Percentiles rank a stretch among this genome's conserved stretches.
Conservation (phyloP, 1,284 basidiomycete genomes). For the Ustilago vetiveriae region DNA sequence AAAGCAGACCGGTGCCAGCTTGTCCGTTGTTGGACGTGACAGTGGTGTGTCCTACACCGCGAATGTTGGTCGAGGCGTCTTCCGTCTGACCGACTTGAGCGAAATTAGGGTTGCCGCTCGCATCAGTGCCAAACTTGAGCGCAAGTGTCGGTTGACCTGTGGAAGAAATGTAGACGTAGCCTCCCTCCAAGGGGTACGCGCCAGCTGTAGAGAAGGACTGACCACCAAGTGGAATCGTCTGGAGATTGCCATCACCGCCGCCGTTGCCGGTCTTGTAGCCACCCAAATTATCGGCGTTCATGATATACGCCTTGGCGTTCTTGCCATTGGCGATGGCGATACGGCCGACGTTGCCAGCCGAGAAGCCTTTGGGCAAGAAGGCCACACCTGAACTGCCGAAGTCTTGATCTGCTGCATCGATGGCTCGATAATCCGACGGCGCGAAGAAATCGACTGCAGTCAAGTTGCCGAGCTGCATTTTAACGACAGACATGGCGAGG, state of each 20-base stretch:
- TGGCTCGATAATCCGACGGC: slow-evolving; percentile 14
- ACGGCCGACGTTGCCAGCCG: slow-evolving; percentile 3
- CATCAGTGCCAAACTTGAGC: slow-evolving; percentile 19
- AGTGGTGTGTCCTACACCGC: slow-evolving; percentile 11
- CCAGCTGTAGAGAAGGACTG: slow-evolving; percentile 23
- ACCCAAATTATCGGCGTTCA: slow-evolving; percentile 26
- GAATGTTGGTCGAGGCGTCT: not conserved
- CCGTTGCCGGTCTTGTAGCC: slow-evolving; percentile 25
- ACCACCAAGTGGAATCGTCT: slow-evolving; percentile 21
- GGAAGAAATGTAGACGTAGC: slow-evolving; percentile 23
- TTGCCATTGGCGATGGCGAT: slow-evolving; percentile 23
- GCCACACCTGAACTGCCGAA: slow-evolving; percentile 20
- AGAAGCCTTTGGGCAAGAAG: slow-evolving; percentile 15
- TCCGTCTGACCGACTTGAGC: slow-evolving; percentile 21
- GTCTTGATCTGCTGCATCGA: slow-evolving; percentile 27
- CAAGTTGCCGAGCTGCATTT: slow-evolving; percentile 7
- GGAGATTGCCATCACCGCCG: slow-evolving; percentile 17
- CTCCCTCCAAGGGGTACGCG: slow-evolving; percentile 14
- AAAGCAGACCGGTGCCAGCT: too few species aligned
- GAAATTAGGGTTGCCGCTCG: slow-evolving; percentile 14
- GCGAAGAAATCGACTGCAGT: slow-evolving; percentile 19
- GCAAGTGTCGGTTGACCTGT: slow-evolving; percentile 9
- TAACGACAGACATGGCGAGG: slow-evolving; percentile 21
- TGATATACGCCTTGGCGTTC: slow-evolving; percentile 25
- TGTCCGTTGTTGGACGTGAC: too few species aligned